phyloP scores from a whole-genome alignment of 148 eudicot species.

The Drosera capensis region DNA sequence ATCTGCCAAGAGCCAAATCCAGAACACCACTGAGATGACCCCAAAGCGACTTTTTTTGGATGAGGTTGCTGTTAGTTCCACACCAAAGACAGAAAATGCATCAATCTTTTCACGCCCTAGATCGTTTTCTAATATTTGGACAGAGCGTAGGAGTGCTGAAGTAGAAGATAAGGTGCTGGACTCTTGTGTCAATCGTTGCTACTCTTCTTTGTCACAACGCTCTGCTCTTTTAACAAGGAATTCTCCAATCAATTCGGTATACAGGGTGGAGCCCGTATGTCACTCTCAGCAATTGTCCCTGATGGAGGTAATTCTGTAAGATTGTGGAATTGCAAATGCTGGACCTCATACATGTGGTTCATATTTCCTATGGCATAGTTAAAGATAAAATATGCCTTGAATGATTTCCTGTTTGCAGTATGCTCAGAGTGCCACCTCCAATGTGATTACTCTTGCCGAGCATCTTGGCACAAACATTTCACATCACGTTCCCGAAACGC shows the following conservation, averaged over 20 bases:
- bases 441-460: conserved; percentile 23
- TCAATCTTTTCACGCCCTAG: not conserved
- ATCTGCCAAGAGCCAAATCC: not conserved
- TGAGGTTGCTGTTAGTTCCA: conserved; percentile 3
- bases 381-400: not conserved
- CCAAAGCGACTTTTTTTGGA: conserved; percentile 5
- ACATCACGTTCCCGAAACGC: conserved; percentile 25
- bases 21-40: not conserved
- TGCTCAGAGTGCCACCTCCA: conserved; percentile 18
- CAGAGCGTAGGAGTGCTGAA: not conserved
- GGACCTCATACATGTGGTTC: not conserved
- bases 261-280: conserved; percentile 30
- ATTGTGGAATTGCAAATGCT: not conserved
- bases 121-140: not conserved
- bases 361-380: not conserved
- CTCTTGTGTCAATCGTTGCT: conserved; percentile 41
- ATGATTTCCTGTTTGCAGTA: conserved; percentile 16
- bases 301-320: conserved; percentile 34
- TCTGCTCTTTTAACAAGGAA: conserved; percentile 21
- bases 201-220: conserved; percentile 61
- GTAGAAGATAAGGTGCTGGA: conserved; percentile 16
- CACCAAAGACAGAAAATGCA: conserved; percentile 7
- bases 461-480: conserved; percentile 16
- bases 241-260: conserved; percentile 15
- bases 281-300: conserved; percentile 64